Conservation (phyloP, 345 rosid genomes). For the Physaria fendleri region DNA sequence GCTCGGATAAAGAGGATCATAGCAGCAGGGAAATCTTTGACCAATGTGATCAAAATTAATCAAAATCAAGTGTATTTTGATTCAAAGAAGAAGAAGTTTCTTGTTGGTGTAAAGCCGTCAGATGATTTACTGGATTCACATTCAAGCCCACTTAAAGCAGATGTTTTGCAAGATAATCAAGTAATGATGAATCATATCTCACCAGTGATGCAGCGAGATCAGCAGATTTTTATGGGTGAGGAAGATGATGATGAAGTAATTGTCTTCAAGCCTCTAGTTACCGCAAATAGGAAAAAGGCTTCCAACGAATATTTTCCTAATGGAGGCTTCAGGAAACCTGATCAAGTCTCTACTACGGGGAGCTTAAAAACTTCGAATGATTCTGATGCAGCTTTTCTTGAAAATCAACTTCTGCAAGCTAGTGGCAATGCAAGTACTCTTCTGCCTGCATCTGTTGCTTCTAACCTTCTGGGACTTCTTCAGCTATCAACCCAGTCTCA, state of each 20-base stretch:
- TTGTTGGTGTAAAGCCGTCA: constrained; percentile 54
- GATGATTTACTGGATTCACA: constrained; percentile 33
- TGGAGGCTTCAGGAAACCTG: constrained; percentile 45
- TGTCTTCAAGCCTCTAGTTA: constrained; percentile 72
- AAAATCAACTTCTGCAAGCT: constrained; percentile 35
- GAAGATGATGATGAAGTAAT: constrained; percentile 88
- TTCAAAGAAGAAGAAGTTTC: constrained; percentile 62
- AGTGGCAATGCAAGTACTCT: constrained; percentile 36
- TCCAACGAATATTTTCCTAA: constrained; percentile 34
- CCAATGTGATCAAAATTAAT: constrained; percentile 53
- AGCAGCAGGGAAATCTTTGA: constrained; percentile 78
- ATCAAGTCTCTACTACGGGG: constrained; percentile 30
- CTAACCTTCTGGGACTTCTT: constrained; percentile 12
- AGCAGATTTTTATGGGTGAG: constrained; percentile 41
- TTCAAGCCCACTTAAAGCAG: constrained; percentile 27
- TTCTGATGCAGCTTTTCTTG: constrained; percentile 37
- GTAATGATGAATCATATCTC: constrained; percentile 26
- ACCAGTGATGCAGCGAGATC: constrained; percentile 31
- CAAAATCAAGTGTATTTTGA: constrained; percentile 57
- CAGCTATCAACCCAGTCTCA: constrained; percentile 25
- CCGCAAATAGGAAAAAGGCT: constrained; percentile 52
- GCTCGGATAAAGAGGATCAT: constrained; percentile 69
- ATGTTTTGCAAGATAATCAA: constrained; percentile 31
- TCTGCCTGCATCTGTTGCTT: constrained; percentile 38
- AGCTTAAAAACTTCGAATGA: constrained; percentile 38